Evolutionary conservation across 2,329 filamentous ascomycete species (phyloP).

Genomic region (Lanzia echinophila): DNA sequence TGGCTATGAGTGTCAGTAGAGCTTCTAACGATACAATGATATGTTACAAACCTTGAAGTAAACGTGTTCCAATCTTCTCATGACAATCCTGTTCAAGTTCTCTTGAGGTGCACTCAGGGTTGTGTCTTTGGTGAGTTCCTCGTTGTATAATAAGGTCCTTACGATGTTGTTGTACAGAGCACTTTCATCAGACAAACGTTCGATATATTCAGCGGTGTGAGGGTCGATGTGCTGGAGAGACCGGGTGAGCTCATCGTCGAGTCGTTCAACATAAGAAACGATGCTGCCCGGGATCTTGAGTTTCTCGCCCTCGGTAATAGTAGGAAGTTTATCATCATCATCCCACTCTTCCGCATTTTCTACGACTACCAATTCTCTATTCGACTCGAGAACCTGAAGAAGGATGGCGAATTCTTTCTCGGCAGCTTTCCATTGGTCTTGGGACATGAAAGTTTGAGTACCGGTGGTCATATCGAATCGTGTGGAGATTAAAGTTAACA

Average conservation of each 20-base stretch:
- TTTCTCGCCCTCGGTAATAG: constrained; percentile 64
- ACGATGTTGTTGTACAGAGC: constrained; percentile 89
- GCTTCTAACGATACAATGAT: constrained; percentile 17
- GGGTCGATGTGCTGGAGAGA: constrained; percentile 98
- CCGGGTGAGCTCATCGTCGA: constrained; percentile 94
- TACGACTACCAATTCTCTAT: constrained; percentile 75
- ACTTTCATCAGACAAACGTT: constrained; percentile 85
- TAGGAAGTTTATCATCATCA: constrained; percentile 90
- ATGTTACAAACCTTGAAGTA: constrained; percentile 77
- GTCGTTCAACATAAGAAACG: constrained; percentile 87
- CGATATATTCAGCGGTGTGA: constrained; percentile 97
- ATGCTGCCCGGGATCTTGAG: constrained; percentile 91
- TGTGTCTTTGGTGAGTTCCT: constrained; percentile 65
- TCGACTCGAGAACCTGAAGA: constrained; percentile 70
- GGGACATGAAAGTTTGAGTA: constrained; percentile 73
- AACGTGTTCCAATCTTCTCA: constrained; percentile 90
- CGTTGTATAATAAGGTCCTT: constrained; percentile 80
- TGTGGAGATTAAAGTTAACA: constrained; percentile 85
- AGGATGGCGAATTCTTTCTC: constrained; percentile 78
- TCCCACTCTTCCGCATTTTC: constrained; percentile 98
- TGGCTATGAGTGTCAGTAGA: constrained; percentile 45
- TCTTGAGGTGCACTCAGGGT: constrained; percentile 74
- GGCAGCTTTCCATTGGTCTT: constrained; percentile 95
- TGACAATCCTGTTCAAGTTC: constrained; percentile 83
- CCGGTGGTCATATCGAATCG: constrained; percentile 88